Base-by-base conservation (phyloP, 1,284 basidiomycete genomes). In the Coriolopsis trogii region DNA sequence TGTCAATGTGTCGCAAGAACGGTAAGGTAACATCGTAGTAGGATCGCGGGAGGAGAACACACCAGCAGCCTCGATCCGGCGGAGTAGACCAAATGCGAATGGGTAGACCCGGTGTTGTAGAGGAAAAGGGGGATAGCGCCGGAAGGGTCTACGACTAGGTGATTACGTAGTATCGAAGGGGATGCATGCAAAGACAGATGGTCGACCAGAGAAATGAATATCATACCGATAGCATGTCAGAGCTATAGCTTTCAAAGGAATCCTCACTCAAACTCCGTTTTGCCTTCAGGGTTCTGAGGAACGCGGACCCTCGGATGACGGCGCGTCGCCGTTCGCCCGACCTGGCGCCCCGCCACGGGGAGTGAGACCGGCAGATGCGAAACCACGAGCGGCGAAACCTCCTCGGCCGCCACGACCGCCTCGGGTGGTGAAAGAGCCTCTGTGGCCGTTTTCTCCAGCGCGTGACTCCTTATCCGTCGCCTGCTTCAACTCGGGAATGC, bases 331-430 rank as follows among this genome's bases (percentile, higher is more conserved):
- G 40, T 70, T 70, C 36, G 61, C 26, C 40, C 63, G 63, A 34
- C 67, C 50, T 59, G 66, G 56, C 51, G 65, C 52, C 44, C 59
- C 58, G 43, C 75, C 74, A 48, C 72, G 73, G n/a, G n/a, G n/a
- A 10, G 82, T 84, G 58, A 91, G 70, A 8, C 88, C 88, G 13
- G 85, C 89, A 4, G 84, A 82, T 1, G 83, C 81, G 51, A 89
- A 80, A 2, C 82, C 82, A 54, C 87, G 73, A 13, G 80, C 77
- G 12, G 77, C 84, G 62, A 76, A 90, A 6, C 80, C 82, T n/a
- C 79, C 72, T 9, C 77, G 76, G 12, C 85, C 80, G 10, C 50
- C 44, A 1, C 87, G 74, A 13, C 86, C 77, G 41, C 87, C 76
- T 12, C 68, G 73, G 1, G 80, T 76, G 12, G 76, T 63, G 23